Evolutionary conservation across 768 basidiomycete species (phyloP).

Genomic region (Boletus eberwhitei): DNA sequence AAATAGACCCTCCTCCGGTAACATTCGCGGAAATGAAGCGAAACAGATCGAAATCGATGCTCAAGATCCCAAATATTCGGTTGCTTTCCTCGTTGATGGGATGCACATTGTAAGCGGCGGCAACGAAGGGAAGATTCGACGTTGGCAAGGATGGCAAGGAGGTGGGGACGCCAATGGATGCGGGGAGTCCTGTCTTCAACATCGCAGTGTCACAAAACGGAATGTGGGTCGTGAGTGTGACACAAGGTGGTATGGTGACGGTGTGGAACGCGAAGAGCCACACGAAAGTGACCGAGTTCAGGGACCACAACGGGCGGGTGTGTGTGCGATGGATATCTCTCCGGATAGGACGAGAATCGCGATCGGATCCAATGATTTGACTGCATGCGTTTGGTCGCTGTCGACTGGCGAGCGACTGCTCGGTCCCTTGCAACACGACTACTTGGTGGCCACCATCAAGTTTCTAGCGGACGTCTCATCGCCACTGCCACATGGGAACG

Average conservation of each 20-base stretch:
- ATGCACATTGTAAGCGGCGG: background rate
- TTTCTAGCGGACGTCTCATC: background rate
- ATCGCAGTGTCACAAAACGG: background rate
- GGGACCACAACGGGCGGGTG: background rate
- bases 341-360: background rate
- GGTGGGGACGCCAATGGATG: background rate
- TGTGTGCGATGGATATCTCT: background rate
- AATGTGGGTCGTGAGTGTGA: background rate
- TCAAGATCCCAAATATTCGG: fast-evolving
- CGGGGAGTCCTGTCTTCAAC: background rate
- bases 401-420: no score
- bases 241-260: background rate
- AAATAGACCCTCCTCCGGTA: no score
- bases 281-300: background rate
- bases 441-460: background rate
- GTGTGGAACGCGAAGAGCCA: conserved; percentile 2
- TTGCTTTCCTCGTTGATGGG: background rate
- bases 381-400: no score
- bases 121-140: background rate
- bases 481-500: no score
- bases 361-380: background rate
- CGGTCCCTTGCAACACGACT: background rate
- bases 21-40: no score
- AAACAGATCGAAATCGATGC: no score
- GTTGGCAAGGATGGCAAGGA: no score